Conservation (phyloP, 2,329 filamentous ascomycete genomes). For the Malbranchea cinnamomea region DNA sequence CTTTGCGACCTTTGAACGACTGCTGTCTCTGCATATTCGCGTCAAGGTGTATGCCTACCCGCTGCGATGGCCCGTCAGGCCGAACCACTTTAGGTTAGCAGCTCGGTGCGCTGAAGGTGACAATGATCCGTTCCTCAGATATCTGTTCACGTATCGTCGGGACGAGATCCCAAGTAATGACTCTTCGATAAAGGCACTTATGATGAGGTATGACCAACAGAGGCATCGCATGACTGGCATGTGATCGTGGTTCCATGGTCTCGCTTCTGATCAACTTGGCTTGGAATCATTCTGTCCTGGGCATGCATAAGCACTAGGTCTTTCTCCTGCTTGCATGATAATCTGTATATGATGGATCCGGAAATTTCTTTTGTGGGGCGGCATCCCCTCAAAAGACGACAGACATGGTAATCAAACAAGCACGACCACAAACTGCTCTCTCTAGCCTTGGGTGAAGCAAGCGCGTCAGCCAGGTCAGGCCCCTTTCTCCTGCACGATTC, state of each 20-base stretch:
- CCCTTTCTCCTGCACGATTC: too few relatives aligned
- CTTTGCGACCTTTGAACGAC: conserved; percentile 17
- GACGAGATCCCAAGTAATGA: conserved; percentile 16
- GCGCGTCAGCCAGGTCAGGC: too few relatives aligned
- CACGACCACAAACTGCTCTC: too few relatives aligned
- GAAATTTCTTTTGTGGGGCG: too few relatives aligned
- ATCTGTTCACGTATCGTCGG: conserved; percentile 21
- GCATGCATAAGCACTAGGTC: too few relatives aligned
- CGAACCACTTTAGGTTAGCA: conserved; percentile 18
- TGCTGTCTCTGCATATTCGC: conserved; percentile 19
- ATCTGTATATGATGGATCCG: too few relatives aligned
- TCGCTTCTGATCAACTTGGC: too few relatives aligned
- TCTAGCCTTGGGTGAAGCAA: too few relatives aligned
- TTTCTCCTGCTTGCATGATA: too few relatives aligned
- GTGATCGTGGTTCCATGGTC: background rate
- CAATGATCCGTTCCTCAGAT: conserved; percentile 21
- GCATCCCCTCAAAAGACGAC: too few relatives aligned
- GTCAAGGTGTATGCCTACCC: conserved; percentile 19
- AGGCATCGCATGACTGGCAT: background rate
- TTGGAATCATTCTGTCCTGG: too few relatives aligned
- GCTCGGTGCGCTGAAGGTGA: conserved; percentile 15
- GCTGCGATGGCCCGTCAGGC: conserved; percentile 20
- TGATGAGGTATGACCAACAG: conserved; percentile 10
- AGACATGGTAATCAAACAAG: too few relatives aligned
- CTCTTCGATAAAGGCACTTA: conserved; percentile 13